These are phyloP conservation scores for Aspergillus melleus DNA, from an alignment of 2,329 filamentous ascomycete genomes.

Conservation along the genomic window DNA sequence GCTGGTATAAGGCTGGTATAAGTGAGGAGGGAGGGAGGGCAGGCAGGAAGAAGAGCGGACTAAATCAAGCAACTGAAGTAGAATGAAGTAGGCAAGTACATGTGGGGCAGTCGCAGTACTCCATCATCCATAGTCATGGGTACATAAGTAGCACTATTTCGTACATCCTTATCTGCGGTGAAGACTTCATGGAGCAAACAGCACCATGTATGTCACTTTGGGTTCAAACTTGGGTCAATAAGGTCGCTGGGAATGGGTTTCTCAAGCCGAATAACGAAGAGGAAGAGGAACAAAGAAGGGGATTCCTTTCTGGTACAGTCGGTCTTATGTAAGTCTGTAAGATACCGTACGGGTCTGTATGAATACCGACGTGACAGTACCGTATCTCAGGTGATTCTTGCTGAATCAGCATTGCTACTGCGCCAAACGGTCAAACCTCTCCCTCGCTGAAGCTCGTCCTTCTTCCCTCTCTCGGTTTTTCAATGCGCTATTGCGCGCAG, in stretches of 20 bases:
- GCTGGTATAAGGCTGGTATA: too few relatives aligned
- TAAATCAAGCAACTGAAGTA: background rate
- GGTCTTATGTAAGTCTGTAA: background rate
- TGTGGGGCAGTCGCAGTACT: background rate
- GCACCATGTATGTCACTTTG: too few relatives aligned
- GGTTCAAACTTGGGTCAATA: too few relatives aligned
- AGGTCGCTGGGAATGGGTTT: too few relatives aligned
- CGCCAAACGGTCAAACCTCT: background rate
- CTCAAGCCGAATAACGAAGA: too few relatives aligned
- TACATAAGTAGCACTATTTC: too few relatives aligned
- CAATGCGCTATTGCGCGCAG: constrained; percentile 11
- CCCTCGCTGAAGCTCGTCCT: background rate
- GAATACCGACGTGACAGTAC: background rate
- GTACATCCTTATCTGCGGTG: too few relatives aligned
- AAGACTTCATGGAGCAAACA: too few relatives aligned
- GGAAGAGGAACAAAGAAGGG: too few relatives aligned
- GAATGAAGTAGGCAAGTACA: background rate
- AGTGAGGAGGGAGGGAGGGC: background rate
- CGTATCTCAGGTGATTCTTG: background rate
- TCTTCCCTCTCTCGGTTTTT: background rate
- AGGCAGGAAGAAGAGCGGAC: background rate
- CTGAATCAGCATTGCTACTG: background rate
- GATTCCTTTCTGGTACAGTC: too few relatives aligned
- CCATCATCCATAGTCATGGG: too few relatives aligned
- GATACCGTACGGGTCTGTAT: background rate